These are phyloP conservation scores for Epicoccum nigrum DNA, from an alignment of 2,329 filamentous ascomycete genomes.

Conservation along the genomic window DNA sequence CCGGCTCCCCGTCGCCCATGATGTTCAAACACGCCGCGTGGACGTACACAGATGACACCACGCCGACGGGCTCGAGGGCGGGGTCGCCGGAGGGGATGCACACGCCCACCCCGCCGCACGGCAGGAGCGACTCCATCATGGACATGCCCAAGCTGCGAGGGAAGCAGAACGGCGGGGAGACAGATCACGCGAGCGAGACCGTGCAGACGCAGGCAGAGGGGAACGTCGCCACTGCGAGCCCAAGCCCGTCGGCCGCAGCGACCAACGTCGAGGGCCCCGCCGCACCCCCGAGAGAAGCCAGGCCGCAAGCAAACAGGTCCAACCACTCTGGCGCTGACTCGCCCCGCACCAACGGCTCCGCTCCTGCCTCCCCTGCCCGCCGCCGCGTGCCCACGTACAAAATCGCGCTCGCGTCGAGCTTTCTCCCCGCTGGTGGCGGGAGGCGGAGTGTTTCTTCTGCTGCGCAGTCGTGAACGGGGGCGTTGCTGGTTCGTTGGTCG, in stretches of 20 bases:
- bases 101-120: constrained; percentile 15
- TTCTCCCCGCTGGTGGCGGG: too few relatives aligned
- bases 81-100: constrained; percentile 24
- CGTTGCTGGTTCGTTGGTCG: too few relatives aligned
- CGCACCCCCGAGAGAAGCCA: not conserved
- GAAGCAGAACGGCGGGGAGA: not conserved
- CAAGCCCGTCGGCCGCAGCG: not conserved
- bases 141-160: constrained; percentile 2
- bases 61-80: constrained; percentile 20
- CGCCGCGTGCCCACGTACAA: constrained; percentile 37
- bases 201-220: not conserved
- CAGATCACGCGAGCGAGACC: not conserved
- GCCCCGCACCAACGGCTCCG: too few relatives aligned
- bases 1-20: constrained; percentile 34
- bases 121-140: constrained; percentile 21
- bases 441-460: too few relatives aligned
- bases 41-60: constrained; percentile 23
- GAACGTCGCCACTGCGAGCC: not conserved
- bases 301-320: constrained; percentile 1
- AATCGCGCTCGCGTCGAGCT: constrained; percentile 31
- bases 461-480: too few relatives aligned
- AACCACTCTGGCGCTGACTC: too few relatives aligned
- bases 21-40: constrained; percentile 17
- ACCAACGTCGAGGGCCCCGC: not conserved
- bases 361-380: too few relatives aligned